A percentile compares a stretch with the other conserved stretches of the same genome.
These are phyloP conservation scores for Diaporthe humulicola DNA, from an alignment of 2,329 filamentous ascomycete species.

Conservation along the genomic window DNA sequence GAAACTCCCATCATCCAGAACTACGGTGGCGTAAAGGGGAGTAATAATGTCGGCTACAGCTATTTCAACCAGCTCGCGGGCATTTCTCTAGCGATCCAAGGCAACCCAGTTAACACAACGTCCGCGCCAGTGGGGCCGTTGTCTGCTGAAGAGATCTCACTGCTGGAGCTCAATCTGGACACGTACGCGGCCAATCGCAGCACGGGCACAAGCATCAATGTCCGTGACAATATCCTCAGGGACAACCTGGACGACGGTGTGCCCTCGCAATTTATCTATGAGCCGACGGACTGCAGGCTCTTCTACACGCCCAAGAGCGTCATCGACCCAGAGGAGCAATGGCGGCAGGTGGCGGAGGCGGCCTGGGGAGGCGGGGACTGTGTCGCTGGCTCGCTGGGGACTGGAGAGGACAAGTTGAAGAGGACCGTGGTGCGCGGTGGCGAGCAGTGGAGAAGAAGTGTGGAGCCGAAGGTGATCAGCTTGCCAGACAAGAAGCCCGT, in stretches of 20 bases:
- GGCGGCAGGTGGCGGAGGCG: slow-evolving; percentile 58
- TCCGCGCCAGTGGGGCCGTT: slow-evolving; percentile 17
- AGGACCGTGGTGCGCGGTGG: slow-evolving; percentile 3
- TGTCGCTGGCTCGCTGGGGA: slow-evolving; percentile 18
- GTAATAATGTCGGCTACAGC: slow-evolving; percentile 46
- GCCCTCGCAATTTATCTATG: slow-evolving; percentile 63
- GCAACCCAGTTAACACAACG: slow-evolving; percentile 8
- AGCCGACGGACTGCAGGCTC: slow-evolving; percentile 64
- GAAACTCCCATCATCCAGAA: slow-evolving; percentile 57
- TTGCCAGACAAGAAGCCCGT: slow-evolving; percentile 29
- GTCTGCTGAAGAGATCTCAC: slow-evolving; percentile 31
- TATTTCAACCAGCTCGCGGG: slow-evolving; percentile 47
- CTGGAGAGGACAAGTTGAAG: slow-evolving; percentile 22
- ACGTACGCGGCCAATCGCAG: slow-evolving; percentile 50
- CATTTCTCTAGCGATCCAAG: slow-evolving; percentile 20
- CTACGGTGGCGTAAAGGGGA: slow-evolving; percentile 66
- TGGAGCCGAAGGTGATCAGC: slow-evolving; percentile 31
- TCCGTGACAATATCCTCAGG: slow-evolving; percentile 55
- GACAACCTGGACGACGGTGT: slow-evolving; percentile 53
- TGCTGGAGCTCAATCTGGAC: slow-evolving; percentile 43
- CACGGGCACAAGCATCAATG: slow-evolving; percentile 49
- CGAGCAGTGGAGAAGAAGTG: slow-evolving; percentile 2
- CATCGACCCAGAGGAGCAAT: slow-evolving; percentile 59
- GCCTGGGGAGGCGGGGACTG: slow-evolving; percentile 46
- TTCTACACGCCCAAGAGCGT: slow-evolving; percentile 65